phyloP scores from a whole-genome alignment of 305 asterid genomes.

The Fraxinus xanthoxyloides region DNA sequence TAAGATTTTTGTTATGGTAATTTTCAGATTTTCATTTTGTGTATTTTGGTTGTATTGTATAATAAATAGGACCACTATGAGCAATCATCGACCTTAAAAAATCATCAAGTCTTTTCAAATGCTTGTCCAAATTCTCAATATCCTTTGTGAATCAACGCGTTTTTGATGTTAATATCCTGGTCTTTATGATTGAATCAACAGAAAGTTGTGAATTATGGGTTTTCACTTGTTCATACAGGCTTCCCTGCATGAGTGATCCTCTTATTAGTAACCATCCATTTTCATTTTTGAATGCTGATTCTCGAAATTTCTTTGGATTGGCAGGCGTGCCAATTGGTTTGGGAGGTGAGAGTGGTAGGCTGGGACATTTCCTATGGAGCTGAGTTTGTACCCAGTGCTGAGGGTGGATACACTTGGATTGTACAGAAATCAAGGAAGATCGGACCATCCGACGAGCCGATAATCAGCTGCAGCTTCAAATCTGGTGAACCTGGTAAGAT shows the following conservation, averaged over 20 bases:
- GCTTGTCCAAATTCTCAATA: not conserved
- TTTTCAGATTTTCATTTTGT: not conserved
- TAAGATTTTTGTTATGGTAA: not conserved
- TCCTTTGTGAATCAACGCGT: not conserved
- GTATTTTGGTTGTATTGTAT: not conserved
- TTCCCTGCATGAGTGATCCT: no score
- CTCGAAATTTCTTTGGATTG: not conserved
- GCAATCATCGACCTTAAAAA: not conserved
- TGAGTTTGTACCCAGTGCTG: constrained; percentile 43
- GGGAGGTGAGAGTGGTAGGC: constrained; percentile 48
- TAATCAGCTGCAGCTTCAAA: constrained; percentile 34
- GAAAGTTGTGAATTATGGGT: not conserved
- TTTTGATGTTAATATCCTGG: not conserved
- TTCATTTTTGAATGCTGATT: no score
- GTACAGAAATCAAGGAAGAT: constrained; percentile 43
- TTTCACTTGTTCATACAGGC: not conserved
- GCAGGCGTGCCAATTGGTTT: constrained; percentile 33
- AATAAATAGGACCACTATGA: not conserved
- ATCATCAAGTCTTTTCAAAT: not conserved
- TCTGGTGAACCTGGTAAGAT: constrained; percentile 37
- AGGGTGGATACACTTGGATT: constrained; percentile 50
- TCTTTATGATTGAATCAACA: not conserved
- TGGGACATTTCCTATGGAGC: constrained; percentile 41
- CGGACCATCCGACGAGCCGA: constrained; percentile 34
- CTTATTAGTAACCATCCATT: no score